Percentiles rank a stretch among this genome's conserved stretches.
phyloP scores from a whole-genome alignment of 2,329 filamentous ascomycete species.

The Rhynchosporium graminicola region DNA sequence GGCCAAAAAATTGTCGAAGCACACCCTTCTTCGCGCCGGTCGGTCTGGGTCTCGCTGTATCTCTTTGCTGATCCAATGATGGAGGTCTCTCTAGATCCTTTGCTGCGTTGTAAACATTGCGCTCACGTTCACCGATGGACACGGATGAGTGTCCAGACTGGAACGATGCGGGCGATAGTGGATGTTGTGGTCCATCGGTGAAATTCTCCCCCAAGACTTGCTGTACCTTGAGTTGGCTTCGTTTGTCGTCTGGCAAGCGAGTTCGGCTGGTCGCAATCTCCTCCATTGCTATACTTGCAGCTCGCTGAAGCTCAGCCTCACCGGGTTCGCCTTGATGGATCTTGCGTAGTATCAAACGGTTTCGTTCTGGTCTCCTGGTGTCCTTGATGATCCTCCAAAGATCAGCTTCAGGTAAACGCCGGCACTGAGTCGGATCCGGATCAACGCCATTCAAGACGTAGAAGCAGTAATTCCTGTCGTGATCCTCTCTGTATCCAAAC shows the following conservation, averaged over 20 bases:
- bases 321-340: conserved; percentile 92
- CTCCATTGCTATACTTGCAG: conserved; percentile 85
- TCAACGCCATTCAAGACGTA: conserved; percentile 88
- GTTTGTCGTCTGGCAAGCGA: conserved; percentile 63
- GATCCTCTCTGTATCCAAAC: conserved; percentile 82
- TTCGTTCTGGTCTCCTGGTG: conserved; percentile 79
- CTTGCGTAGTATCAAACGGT: conserved; percentile 85
- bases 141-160: conserved; percentile 43
- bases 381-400: conserved; percentile 90
- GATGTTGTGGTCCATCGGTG: conserved; percentile 77
- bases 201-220: conserved; percentile 87
- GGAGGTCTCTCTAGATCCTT: conserved; percentile 59
- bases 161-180: conserved; percentile 78
- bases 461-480: conserved; percentile 95
- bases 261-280: conserved; percentile 76
- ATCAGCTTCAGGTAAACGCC: conserved; percentile 82
- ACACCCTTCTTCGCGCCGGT: conserved; percentile 53
- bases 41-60: conserved; percentile 36
- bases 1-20: conserved; percentile 83
- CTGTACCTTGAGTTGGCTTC: conserved; percentile 84
- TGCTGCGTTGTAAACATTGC: conserved; percentile 62
- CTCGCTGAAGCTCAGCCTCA: conserved; percentile 79
- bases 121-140: conserved; percentile 60
- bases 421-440: conserved; percentile 77
- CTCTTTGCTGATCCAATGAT: conserved; percentile 42